Percentiles rank a stretch among this genome's conserved stretches.
Evolutionary conservation across 2,329 filamentous ascomycete genomes (phyloP).

Genomic region (Botryotinia narcissicola): DNA sequence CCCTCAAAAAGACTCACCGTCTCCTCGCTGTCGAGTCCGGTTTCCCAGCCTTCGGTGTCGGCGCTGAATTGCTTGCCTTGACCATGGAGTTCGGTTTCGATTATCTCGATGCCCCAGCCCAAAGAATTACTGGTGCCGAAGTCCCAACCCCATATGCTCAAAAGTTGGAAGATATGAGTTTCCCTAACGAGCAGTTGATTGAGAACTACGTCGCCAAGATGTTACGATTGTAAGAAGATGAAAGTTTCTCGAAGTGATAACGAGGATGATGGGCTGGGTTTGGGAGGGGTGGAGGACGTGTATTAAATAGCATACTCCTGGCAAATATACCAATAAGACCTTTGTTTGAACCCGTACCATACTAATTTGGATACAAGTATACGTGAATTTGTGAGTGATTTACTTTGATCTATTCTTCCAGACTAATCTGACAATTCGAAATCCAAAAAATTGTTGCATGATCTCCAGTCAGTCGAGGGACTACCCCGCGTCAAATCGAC

Average conservation of each 20-base stretch:
- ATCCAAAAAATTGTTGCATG: background rate
- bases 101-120: slow-evolving; percentile 90
- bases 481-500: background rate
- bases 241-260: background rate
- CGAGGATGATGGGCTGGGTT: slow-evolving; percentile 1
- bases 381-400: background rate
- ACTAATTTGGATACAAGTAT: background rate
- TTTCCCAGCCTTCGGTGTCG: slow-evolving; percentile 92
- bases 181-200: slow-evolving; percentile 88
- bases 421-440: background rate
- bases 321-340: slow-evolving; percentile 18
- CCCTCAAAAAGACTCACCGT: slow-evolving; percentile 96
- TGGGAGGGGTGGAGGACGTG: slow-evolving; percentile 4
- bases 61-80: slow-evolving; percentile 87
- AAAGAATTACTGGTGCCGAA: slow-evolving; percentile 93
- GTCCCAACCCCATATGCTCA: slow-evolving; percentile 94
- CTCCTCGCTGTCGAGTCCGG: slow-evolving; percentile 92
- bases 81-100: slow-evolving; percentile 98
- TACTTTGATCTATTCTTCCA: background rate
- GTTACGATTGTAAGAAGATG: slow-evolving; percentile 63
- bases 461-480: background rate
- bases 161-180: slow-evolving; percentile 90
- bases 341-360: slow-evolving; percentile 8
- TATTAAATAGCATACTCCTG: slow-evolving; percentile 18
- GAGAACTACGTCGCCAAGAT: slow-evolving; percentile 87